Base-by-base conservation (phyloP, 371 early-diverging fungal species). In the Entomophthora muscae region DNA sequence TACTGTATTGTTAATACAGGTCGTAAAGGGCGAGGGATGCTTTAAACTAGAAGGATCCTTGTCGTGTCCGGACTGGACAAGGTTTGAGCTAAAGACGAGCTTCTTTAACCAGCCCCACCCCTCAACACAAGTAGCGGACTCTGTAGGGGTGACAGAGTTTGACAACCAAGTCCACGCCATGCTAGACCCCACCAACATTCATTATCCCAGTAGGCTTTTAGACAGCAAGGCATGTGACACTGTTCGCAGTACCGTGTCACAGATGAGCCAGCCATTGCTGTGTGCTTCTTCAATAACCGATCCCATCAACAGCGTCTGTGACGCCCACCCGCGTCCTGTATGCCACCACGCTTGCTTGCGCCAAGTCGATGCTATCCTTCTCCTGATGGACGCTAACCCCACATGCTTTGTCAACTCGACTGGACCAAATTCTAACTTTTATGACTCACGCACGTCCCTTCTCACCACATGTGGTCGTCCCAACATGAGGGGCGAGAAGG, bases 401-500 rank as follows among this genome's bases (percentile, higher is more conserved):
- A 17, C 42, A 42, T 42, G 42, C 42, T 42, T 42, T 42, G 42
- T 17, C 42, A 42, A 42, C 17, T 42, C 42, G 5, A 42, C 42
- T 10, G 42, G 42, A 5, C n/a, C n/a, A n/a, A n/a, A n/a, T n/a
- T 42, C 42, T 10, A 42, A 42, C 17, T 42, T 42, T 42, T 42
- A 42, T 42, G 42, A 42, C 5, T 42, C 42, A 17, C 5, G 42
- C 5, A 17, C 42, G 10, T 10, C 42, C 42, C 42, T 42, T 10
- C 10, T 42, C 42, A 42, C 42, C 42, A 42, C 42, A 42, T 42
- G 42, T 42, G 42, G 42, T 17, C 42, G 42, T 17, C 42, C 42
- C 42, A 42, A 42, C 42, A 42, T 30, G 57, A 57, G 54, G 57
- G 55, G 64, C 22, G 57, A 64, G 57, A 10, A 51, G 53, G 53